Conservation (phyloP, 2,329 filamentous ascomycete genomes). For the Aspergillus oerlinghausenensis region DNA sequence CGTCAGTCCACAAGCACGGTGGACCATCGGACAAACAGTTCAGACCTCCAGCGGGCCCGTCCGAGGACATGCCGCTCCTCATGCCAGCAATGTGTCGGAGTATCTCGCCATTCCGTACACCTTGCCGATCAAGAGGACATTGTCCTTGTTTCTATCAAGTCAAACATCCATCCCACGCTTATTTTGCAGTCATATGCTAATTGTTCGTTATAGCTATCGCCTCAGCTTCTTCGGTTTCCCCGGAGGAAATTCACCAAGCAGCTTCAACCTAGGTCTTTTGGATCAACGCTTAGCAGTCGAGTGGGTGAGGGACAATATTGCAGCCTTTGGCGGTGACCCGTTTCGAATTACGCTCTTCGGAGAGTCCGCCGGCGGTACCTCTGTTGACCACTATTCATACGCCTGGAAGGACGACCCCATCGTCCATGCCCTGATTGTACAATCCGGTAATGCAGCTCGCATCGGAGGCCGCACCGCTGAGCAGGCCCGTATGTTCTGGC, state of each 20-base stretch:
- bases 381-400: constrained; percentile 3
- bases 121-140: background rate
- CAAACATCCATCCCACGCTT: too few relatives aligned
- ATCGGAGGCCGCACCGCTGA: too few relatives aligned
- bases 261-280: too few relatives aligned
- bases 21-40: background rate
- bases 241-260: too few relatives aligned
- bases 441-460: background rate
- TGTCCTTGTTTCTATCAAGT: too few relatives aligned
- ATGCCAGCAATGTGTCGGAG: background rate
- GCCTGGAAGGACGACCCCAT: constrained; percentile 2
- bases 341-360: constrained; percentile 3
- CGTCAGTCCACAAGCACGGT: background rate
- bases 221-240: too few relatives aligned
- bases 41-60: background rate
- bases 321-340: constrained; percentile 8
- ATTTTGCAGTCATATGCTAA: too few relatives aligned
- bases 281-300: background rate
- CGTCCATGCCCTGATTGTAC: background rate
- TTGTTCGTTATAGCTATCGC: too few relatives aligned
- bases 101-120: background rate
- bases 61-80: background rate
- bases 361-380: constrained; percentile 7
- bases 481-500: too few relatives aligned
- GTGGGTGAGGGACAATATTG: constrained; percentile 9